These are phyloP conservation scores for Trichodelitschia bisporula DNA, from an alignment of 495 filamentous ascomycete genomes.

Conservation along the genomic window DNA sequence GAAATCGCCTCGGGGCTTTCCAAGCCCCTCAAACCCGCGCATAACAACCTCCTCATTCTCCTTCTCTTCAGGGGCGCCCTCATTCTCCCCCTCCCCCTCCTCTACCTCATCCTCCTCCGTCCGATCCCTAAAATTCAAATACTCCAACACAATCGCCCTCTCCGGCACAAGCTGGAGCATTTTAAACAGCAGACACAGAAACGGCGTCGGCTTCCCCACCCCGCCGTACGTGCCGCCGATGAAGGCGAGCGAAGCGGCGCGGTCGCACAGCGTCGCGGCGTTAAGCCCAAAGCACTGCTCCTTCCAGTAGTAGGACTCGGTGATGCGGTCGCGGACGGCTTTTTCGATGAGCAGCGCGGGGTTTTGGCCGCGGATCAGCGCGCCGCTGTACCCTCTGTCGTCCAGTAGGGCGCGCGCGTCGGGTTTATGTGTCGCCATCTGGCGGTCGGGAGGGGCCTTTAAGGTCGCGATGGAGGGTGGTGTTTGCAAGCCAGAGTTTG, in stretches of 20 bases:
- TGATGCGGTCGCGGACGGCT: conserved; percentile 79
- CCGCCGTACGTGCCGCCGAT: conserved; percentile 72
- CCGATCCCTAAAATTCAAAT: conserved; percentile 43
- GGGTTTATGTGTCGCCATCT: conserved; percentile 14
- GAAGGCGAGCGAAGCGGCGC: conserved; percentile 57
- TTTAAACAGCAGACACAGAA: conserved; percentile 90
- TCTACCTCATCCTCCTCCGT: conserved; percentile 28
- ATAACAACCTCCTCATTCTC: conserved; percentile 2
- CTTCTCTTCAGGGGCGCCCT: conserved; percentile 2
- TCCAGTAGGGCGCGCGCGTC: conserved; percentile 22
- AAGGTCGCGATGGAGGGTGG: conserved; percentile 1
- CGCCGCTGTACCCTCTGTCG: conserved; percentile 30
- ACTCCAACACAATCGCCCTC: conserved; percentile 56
- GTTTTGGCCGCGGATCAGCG: conserved; percentile 54
- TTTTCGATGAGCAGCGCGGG: conserved; percentile 79
- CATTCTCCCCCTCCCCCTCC: conserved; percentile 34
- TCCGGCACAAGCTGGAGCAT: conserved; percentile 66
- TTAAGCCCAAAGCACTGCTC: conserved; percentile 95
- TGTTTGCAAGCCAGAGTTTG: not conserved
- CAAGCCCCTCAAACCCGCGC: not conserved
- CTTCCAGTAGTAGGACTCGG: conserved; percentile 91
- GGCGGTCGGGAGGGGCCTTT: not conserved
- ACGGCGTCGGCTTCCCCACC: conserved; percentile 65
- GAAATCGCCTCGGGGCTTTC: conserved; percentile 7
- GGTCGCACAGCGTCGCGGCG: conserved; percentile 70